phyloP scores from a whole-genome alignment of 2,329 filamentous ascomycete genomes.

The Trichoderma afroharzianum region DNA sequence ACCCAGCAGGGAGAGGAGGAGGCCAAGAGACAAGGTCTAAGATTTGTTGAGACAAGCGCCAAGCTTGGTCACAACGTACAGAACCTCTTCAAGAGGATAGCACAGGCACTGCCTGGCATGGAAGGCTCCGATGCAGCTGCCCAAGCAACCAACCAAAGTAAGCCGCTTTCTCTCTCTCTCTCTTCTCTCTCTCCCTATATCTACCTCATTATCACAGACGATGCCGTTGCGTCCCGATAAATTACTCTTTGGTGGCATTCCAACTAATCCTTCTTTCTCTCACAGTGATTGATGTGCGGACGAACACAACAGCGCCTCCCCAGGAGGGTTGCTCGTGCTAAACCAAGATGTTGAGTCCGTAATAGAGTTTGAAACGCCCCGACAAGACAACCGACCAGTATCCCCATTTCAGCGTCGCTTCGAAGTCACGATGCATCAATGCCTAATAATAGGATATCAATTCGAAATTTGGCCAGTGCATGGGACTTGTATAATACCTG shows the following conservation, averaged over 20 bases:
- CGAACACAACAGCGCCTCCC: slow-evolving; percentile 63
- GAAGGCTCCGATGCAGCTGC: slow-evolving; percentile 80
- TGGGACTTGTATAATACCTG: slow-evolving; percentile 34
- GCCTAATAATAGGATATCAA: slow-evolving; percentile 28
- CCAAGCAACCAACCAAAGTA: slow-evolving; percentile 73
- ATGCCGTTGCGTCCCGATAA: not conserved
- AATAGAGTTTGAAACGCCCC: not conserved
- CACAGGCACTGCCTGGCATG: slow-evolving; percentile 96
- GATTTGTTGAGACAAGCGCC: slow-evolving; percentile 99
- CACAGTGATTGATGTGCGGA: slow-evolving; percentile 89
- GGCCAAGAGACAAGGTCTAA: slow-evolving; percentile 94
- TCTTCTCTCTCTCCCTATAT: not conserved
- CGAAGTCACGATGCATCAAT: not conserved
- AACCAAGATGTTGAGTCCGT: slow-evolving; percentile 12
- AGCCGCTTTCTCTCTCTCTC: slow-evolving; percentile 33
- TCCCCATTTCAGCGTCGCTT: slow-evolving; percentile 4
- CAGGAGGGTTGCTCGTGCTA: slow-evolving; percentile 65
- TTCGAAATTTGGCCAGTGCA: slow-evolving; percentile 30
- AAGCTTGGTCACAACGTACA: slow-evolving; percentile 99
- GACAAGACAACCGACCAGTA: not conserved
- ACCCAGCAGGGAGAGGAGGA: slow-evolving; percentile 96
- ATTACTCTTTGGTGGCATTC: not conserved
- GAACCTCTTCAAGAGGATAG: slow-evolving; percentile 94
- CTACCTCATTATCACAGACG: not conserved
- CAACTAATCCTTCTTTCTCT: not conserved